Percentiles rank a stretch among this genome's conserved stretches.
Conservation (phyloP, 441 rosid genomes). For the Theobroma grandiflorum region DNA sequence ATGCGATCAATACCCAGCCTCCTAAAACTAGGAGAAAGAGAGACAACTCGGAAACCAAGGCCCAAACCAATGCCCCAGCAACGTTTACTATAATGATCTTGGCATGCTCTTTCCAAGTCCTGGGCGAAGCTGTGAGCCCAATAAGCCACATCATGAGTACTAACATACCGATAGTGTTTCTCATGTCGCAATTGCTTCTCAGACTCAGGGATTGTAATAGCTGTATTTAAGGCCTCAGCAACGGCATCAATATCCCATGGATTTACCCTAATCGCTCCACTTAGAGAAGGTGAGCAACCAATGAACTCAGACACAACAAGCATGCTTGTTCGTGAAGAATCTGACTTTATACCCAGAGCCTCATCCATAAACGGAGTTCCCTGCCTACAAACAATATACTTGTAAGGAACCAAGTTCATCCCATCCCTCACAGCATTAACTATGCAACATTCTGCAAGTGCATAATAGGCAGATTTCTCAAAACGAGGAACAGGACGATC, state of each 20-base stretch:
- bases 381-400: slow-evolving; percentile 86
- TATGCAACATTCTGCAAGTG: slow-evolving; percentile 85
- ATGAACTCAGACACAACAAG: slow-evolving; percentile 92
- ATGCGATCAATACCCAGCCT: slow-evolving; percentile 67
- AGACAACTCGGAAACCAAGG: slow-evolving; percentile 76
- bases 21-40: slow-evolving; percentile 87
- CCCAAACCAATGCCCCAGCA: slow-evolving; percentile 94
- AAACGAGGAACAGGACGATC: slow-evolving; percentile 81
- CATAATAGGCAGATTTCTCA: slow-evolving; percentile 89
- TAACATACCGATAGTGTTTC: slow-evolving; percentile 82
- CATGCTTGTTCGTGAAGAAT: slow-evolving; percentile 79
- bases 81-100: slow-evolving; percentile 77
- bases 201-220: slow-evolving; percentile 66
- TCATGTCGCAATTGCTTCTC: slow-evolving; percentile 91
- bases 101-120: slow-evolving; percentile 84
- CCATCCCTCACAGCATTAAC: slow-evolving; percentile 97
- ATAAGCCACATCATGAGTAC: slow-evolving; percentile 82
- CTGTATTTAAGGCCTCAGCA: slow-evolving; percentile 73
- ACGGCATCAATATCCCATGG: slow-evolving; percentile 94
- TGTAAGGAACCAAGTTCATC: slow-evolving; percentile 88
- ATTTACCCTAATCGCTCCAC: slow-evolving; percentile 91
- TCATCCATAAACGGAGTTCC: slow-evolving; percentile 70
- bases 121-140: slow-evolving; percentile 80
- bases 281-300: slow-evolving; percentile 95
- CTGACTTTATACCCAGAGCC: slow-evolving; percentile 50